phyloP scores from a whole-genome alignment of 495 filamentous ascomycete species.

The Neurospora sp. region DNA sequence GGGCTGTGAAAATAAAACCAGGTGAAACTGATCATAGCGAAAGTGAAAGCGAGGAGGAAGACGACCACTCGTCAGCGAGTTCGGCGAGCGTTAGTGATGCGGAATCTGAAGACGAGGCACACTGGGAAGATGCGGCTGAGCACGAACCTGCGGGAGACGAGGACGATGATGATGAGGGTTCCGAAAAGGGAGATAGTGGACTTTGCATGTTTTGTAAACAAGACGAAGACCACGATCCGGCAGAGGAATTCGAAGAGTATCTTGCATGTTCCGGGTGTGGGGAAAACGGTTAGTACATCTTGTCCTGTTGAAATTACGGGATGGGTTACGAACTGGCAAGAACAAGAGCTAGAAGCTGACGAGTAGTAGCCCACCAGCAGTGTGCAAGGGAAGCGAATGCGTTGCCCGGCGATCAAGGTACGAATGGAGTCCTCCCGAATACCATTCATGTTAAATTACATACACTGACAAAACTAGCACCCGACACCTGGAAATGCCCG shows the following conservation, averaged over 20 bases:
- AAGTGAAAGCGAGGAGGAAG: slow-evolving; percentile 25
- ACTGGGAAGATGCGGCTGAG: slow-evolving; percentile 57
- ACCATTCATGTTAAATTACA: neutral
- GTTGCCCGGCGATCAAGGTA: slow-evolving; percentile 37
- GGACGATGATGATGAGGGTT: slow-evolving; percentile 54
- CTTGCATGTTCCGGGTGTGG: slow-evolving; percentile 72
- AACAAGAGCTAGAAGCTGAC: slow-evolving; percentile 22
- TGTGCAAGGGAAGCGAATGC: slow-evolving; percentile 76
- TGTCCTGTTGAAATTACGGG: slow-evolving; percentile 16
- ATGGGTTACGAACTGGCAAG: neutral
- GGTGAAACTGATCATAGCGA: slow-evolving; percentile 41
- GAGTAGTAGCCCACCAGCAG: slow-evolving; percentile 72
- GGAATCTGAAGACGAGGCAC: slow-evolving; percentile 23
- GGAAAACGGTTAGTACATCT: slow-evolving; percentile 67
- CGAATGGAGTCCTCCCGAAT: neutral
- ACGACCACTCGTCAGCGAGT: slow-evolving; percentile 10
- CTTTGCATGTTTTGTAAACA: slow-evolving; percentile 68
- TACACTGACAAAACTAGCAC: slow-evolving; percentile 36
- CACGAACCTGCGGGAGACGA: slow-evolving; percentile 47
- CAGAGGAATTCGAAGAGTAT: slow-evolving; percentile 79
- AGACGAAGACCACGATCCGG: slow-evolving; percentile 79
- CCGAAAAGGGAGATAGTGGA: slow-evolving; percentile 50
- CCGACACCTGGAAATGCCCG: slow-evolving; percentile 68
- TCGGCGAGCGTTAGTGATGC: slow-evolving; percentile 23
- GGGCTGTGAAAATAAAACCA: slow-evolving; percentile 61